Evolutionary conservation across 148 eudicot species (phyloP).

Genomic region (Persicaria maculosa): DNA sequence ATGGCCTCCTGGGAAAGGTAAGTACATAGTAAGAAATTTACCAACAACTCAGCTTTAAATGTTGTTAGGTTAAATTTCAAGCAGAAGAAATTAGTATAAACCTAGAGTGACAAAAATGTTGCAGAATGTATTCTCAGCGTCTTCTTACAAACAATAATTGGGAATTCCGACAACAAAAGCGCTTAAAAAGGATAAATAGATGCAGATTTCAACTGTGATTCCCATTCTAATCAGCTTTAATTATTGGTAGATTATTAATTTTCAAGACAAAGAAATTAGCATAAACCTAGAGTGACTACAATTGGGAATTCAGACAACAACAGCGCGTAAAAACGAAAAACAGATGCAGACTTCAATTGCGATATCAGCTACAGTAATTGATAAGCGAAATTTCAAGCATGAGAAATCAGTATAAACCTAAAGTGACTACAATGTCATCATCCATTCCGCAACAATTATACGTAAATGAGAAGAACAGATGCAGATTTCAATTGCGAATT

Average conservation of each 20-base stretch:
- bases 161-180: slow-evolving; percentile 1
- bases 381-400: no score
- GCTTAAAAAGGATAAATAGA: background rate
- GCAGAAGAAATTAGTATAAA: background rate
- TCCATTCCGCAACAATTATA: background rate
- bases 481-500: background rate
- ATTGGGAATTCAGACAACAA: slow-evolving; percentile 1
- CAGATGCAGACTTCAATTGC: background rate
- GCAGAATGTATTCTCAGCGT: background rate
- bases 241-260: no score
- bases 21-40: background rate
- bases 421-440: no score
- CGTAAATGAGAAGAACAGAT: background rate
- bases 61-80: background rate
- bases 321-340: background rate
- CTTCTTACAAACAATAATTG: background rate
- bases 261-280: no score
- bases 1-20: slow-evolving; percentile 39
- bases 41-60: background rate
- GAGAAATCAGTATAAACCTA: no score
- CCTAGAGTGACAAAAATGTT: background rate
- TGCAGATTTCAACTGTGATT: background rate
- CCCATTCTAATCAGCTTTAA: no score
- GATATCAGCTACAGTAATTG: background rate
- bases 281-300: background rate